Conservation (phyloP, 306 rosid genomes). For the Quercus dentata region DNA sequence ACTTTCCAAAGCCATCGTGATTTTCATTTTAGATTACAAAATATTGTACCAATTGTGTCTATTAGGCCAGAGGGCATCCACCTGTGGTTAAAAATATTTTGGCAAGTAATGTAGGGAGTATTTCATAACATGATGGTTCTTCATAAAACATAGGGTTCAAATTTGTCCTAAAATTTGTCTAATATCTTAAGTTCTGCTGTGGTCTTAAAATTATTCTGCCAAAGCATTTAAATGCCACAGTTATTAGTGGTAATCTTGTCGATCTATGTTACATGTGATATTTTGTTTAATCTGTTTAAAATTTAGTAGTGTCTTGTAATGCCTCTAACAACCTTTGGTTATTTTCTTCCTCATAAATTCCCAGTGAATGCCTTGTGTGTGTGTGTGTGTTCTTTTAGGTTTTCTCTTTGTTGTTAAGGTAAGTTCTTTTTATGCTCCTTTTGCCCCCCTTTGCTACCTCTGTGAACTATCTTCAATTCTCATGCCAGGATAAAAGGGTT, state of each 20-base stretch:
- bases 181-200: not conserved
- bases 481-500: constrained; percentile 52
- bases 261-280: constrained; percentile 2
- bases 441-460: not conserved
- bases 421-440: not conserved
- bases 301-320: constrained; percentile 6
- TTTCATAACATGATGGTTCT: not conserved
- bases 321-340: not conserved
- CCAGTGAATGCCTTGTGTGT: not conserved
- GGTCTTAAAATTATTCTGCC: not conserved
- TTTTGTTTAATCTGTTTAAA: constrained; percentile 3
- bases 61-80: not conserved
- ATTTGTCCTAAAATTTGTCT: not conserved
- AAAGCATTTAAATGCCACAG: not conserved
- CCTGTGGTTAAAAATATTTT: not conserved
- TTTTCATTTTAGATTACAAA: not conserved
- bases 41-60: not conserved
- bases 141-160: not conserved
- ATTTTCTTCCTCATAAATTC: not conserved
- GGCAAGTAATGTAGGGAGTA: not conserved
- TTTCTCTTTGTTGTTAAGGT: not conserved
- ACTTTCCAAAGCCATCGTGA: not conserved
- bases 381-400: not conserved
- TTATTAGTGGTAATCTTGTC: not conserved
- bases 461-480: constrained; percentile 18